Evolutionary conservation across 345 rosid species (phyloP).

Genomic region (Linum lewisii): DNA sequence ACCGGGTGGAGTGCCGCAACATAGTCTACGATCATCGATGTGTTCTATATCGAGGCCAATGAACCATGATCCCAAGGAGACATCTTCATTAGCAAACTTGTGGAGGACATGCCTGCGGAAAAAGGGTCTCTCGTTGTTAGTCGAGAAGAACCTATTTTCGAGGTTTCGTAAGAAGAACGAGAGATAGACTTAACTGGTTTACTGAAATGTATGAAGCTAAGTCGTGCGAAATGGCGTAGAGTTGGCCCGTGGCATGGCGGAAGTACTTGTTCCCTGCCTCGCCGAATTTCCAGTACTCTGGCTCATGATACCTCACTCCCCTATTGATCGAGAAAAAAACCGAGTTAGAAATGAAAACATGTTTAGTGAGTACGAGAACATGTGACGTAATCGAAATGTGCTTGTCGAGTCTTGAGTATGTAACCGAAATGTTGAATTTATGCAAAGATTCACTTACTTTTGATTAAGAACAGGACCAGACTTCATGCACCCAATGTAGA

Average conservation of each 20-base stretch:
- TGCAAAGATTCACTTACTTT: slow-evolving; percentile 48
- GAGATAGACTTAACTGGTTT: slow-evolving; percentile 59
- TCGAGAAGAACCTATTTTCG: neutral
- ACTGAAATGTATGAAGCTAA: slow-evolving; percentile 87
- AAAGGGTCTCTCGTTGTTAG: neutral
- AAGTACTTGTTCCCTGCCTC: slow-evolving; percentile 88
- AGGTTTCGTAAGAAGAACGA: slow-evolving; percentile 1
- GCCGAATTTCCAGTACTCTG: slow-evolving; percentile 95
- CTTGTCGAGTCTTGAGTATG: too few species aligned
- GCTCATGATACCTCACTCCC: slow-evolving; percentile 97
- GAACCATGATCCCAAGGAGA: slow-evolving; percentile 95
- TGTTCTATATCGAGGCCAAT: slow-evolving; percentile 90
- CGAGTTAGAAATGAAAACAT: neutral
- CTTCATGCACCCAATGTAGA: slow-evolving; percentile 95
- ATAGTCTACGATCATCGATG: slow-evolving; percentile 85
- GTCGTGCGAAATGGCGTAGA: slow-evolving; percentile 90
- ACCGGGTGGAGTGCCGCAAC: slow-evolving; percentile 99
- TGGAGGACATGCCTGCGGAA: slow-evolving; percentile 76
- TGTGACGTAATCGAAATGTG: too few species aligned
- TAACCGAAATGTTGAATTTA: slow-evolving; percentile 4
- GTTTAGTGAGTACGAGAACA: neutral
- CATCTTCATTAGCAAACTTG: slow-evolving; percentile 95
- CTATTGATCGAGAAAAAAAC: slow-evolving; percentile 32
- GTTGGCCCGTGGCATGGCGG: slow-evolving; percentile 95
- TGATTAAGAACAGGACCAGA: slow-evolving; percentile 95